Evolutionary conservation across 306 rosid genomes (phyloP).

Genomic region (Oxytropis ochrocephala): DNA sequence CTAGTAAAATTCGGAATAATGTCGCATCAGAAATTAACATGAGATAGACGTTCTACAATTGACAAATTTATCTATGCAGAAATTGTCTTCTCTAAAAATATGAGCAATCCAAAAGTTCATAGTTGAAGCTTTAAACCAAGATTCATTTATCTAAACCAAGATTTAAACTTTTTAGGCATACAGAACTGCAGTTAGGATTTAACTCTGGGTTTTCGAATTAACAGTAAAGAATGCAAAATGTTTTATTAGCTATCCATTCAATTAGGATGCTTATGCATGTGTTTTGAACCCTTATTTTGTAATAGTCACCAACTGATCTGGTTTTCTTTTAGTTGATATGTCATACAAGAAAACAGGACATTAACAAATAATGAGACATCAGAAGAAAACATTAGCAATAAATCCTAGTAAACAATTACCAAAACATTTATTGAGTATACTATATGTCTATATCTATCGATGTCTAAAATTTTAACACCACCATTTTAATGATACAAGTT

Average conservation of each 20-base stretch:
- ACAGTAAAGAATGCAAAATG: background rate
- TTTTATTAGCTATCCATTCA: too few relatives aligned
- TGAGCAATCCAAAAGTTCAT: too few relatives aligned
- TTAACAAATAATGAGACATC: background rate
- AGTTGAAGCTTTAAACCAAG: too few relatives aligned
- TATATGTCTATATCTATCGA: background rate
- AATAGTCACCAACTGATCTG: background rate
- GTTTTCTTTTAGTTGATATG: background rate
- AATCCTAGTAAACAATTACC: background rate
- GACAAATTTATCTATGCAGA: too few relatives aligned
- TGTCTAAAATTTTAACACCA: background rate
- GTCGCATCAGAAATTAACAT: too few relatives aligned
- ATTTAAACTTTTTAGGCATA: too few relatives aligned
- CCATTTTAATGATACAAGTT: background rate
- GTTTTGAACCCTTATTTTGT: too few relatives aligned
- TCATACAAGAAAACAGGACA: background rate
- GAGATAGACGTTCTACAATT: too few relatives aligned
- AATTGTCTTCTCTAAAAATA: too few relatives aligned
- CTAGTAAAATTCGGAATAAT: too few relatives aligned
- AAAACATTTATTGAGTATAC: background rate
- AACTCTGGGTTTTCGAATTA: background rate
- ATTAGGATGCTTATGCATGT: too few relatives aligned
- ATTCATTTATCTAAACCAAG: too few relatives aligned
- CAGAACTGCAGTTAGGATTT: background rate
- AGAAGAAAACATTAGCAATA: background rate